phyloP scores from a whole-genome alignment of 2,329 filamentous ascomycete genomes.

The Didymella pomorum region DNA sequence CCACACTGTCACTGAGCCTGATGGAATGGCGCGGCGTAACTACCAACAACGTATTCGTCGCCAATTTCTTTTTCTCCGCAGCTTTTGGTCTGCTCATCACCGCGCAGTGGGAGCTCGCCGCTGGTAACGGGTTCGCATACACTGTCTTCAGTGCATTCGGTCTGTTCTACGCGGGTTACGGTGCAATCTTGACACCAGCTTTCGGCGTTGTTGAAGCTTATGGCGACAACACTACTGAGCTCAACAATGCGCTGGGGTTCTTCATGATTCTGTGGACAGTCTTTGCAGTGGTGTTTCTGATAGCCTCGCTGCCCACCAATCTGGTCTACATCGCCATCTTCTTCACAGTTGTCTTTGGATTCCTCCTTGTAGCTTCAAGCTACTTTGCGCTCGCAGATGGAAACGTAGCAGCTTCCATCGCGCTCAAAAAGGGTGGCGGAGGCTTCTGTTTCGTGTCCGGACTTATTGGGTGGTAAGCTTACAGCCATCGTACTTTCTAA shows the following conservation, averaged over 20 bases:
- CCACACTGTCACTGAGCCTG: conserved; percentile 61
- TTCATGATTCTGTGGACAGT: conserved; percentile 61
- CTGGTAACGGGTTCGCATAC: conserved; percentile 63
- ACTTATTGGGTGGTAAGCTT: conserved; percentile 51
- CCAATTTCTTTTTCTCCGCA: conserved; percentile 63
- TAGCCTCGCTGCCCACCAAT: conserved; percentile 57
- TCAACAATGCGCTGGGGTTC: conserved; percentile 61
- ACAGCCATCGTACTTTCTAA: not conserved
- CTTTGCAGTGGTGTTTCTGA: conserved; percentile 57
- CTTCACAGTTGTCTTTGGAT: conserved; percentile 57
- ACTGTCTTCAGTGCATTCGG: conserved; percentile 64
- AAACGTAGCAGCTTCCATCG: conserved; percentile 40
- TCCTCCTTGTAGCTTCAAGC: conserved; percentile 54
- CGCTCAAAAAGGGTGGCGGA: conserved; percentile 56
- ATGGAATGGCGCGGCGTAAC: conserved; percentile 64
- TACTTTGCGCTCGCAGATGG: conserved; percentile 59
- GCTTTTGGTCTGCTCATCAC: conserved; percentile 63
- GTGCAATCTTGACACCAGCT: conserved; percentile 57
- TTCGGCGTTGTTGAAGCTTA: conserved; percentile 58
- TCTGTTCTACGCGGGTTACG: conserved; percentile 61
- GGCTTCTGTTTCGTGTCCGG: conserved; percentile 58
- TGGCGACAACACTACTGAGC: conserved; percentile 52
- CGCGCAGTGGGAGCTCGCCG: conserved; percentile 64
- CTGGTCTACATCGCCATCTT: conserved; percentile 60
- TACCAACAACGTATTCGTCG: conserved; percentile 61